phyloP scores from a whole-genome alignment of 805 yeast genomes.

The Metschnikowia dekortorum region DNA sequence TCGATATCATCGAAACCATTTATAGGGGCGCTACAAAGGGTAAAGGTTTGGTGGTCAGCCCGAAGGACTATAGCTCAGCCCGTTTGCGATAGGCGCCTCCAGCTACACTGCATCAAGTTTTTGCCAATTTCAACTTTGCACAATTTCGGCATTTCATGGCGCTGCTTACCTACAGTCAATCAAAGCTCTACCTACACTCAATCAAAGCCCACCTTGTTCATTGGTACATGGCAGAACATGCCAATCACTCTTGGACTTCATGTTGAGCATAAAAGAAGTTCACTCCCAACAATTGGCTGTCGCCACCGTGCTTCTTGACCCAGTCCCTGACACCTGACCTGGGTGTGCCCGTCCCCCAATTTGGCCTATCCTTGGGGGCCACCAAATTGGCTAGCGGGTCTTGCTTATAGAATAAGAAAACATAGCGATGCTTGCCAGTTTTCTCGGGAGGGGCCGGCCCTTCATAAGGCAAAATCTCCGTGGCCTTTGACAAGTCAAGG shows the following conservation, averaged over 20 bases:
- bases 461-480: slow-evolving; percentile 49
- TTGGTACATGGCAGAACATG: background rate
- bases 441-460: slow-evolving; percentile 92
- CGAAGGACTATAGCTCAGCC: slow-evolving; percentile 55
- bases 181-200: background rate
- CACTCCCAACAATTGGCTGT: slow-evolving; percentile 59
- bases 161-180: background rate
- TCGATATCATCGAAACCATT: slow-evolving; percentile 84
- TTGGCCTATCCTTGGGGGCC: slow-evolving; percentile 54
- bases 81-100: slow-evolving; percentile 7
- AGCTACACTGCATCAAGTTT: too few species aligned
- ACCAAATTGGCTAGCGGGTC: slow-evolving; percentile 41
- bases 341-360: slow-evolving; percentile 85
- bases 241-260: slow-evolving; percentile 18
- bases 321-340: slow-evolving; percentile 75
- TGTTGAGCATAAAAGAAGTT: slow-evolving; percentile 85
- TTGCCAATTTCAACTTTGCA: too few species aligned
- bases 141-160: background rate
- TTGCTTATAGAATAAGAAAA: slow-evolving; percentile 70
- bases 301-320: slow-evolving; percentile 55
- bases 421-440: slow-evolving; percentile 86
- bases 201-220: background rate
- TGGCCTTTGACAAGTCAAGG: slow-evolving; percentile 34
- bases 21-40: slow-evolving; percentile 92
- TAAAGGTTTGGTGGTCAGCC: slow-evolving; percentile 84